Evolutionary conservation across 106 monocot species (phyloP).

Genomic region (Dioscorea alata): DNA sequence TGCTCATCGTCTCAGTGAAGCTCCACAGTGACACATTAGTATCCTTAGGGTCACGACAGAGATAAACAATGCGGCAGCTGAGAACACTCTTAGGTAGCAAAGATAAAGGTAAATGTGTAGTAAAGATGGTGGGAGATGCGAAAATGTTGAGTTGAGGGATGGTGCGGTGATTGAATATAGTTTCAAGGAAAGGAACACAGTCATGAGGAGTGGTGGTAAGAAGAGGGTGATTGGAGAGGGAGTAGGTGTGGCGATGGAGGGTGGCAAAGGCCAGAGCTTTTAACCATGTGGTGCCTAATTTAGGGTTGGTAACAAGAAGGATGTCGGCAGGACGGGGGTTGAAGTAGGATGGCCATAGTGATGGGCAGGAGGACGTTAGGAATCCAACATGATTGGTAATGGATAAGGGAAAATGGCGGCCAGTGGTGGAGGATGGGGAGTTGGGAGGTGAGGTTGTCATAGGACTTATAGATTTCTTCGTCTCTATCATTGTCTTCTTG

Average conservation of each 20-base stretch:
- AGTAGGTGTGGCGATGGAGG: constrained; percentile 3
- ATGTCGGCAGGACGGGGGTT: constrained; percentile 19
- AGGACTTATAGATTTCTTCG: background rate
- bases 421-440: background rate
- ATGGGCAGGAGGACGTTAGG: constrained; percentile 8
- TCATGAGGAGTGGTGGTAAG: constrained; percentile 13
- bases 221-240: constrained; percentile 6
- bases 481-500: background rate
- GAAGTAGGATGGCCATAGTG: constrained; percentile 20
- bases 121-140: constrained; percentile 18
- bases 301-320: constrained; percentile 20
- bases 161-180: background rate
- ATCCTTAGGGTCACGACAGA: constrained; percentile 33
- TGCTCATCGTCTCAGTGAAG: background rate
- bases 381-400: constrained; percentile 13
- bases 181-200: constrained; percentile 18
- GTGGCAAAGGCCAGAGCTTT: constrained; percentile 27
- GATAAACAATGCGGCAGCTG: constrained; percentile 20
- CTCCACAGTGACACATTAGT: constrained; percentile 16
- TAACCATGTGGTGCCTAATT: constrained; percentile 32
- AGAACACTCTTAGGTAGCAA: background rate
- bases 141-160: constrained; percentile 4
- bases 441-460: background rate
- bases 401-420: background rate
- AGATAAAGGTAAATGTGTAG: constrained; percentile 23